A percentile compares a stretch with the other conserved stretches of the same genome.
Conservation (phyloP, 306 rosid species). For the Cicer yamashitae region DNA sequence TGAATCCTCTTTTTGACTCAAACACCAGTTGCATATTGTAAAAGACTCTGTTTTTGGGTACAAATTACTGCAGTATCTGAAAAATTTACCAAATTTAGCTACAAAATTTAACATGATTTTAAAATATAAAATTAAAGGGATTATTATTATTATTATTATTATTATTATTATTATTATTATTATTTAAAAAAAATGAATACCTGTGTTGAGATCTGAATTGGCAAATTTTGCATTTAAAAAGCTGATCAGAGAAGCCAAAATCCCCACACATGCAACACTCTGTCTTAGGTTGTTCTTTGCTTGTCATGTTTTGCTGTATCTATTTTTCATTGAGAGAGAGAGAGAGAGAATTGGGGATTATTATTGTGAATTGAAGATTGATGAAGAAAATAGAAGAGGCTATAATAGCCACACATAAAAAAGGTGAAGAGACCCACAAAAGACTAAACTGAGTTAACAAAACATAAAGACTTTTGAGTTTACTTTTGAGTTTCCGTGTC, state of each 20-base stretch:
- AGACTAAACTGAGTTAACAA: slow-evolving; percentile 30
- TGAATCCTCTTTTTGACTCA: slow-evolving; percentile 67
- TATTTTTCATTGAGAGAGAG: slow-evolving; percentile 47
- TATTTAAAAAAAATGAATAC: slow-evolving; percentile 39
- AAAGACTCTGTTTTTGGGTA: slow-evolving; percentile 68
- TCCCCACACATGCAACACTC: slow-evolving; percentile 99
- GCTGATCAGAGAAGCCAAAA: slow-evolving; percentile 82
- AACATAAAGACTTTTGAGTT: slow-evolving; percentile 25
- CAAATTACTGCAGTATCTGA: slow-evolving; percentile 86
- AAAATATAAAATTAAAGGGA: background rate
- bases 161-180: background rate
- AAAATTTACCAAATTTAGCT: background rate
- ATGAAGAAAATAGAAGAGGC: slow-evolving; percentile 10
- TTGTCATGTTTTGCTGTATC: slow-evolving; percentile 48
- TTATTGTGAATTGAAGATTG: slow-evolving; percentile 6
- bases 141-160: background rate
- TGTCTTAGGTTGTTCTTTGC: slow-evolving; percentile 47
- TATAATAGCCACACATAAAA: slow-evolving; percentile 49
- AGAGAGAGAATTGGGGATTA: slow-evolving; percentile 19
- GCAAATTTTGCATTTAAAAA: slow-evolving; percentile 81
- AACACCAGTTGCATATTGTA: slow-evolving; percentile 89
- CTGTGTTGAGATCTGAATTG: slow-evolving; percentile 99
- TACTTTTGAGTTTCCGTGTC: slow-evolving; percentile 47
- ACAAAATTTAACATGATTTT: background rate
- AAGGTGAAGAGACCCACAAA: slow-evolving; percentile 48